Evolutionary conservation across 2,329 filamentous ascomycete genomes (phyloP), one percentile per base, ranked within the genome.

Genomic region (Fusarium sacchari): DNA sequence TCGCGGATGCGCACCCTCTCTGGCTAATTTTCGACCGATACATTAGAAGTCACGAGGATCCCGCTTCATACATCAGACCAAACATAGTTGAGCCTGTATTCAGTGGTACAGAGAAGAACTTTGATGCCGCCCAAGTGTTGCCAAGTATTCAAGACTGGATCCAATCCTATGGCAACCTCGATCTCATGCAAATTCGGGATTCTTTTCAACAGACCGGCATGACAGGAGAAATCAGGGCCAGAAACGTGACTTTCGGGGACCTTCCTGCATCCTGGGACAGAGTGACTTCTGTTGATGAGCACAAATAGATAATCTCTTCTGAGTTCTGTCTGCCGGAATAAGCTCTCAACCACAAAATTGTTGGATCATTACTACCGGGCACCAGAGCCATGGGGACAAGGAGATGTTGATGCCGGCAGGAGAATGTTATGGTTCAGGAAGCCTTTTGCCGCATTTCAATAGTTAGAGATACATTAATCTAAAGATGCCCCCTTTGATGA

Each of bases 51-150:
- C n/a, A 5, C 3, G 39, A 15, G 39, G 40, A n/a, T n/a, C n/a
- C n/a, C n/a, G n/a, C n/a, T n/a, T n/a, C n/a, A n/a, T n/a, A 43
- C n/a, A 5, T 7, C n/a, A 12, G 17, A 24, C 40, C 40, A 43
- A 1, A 24, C 1, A 7, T 2, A 17, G 15, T 12, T 3, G 1
- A 6, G 40, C 40, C 17, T 43, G 6, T 24, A 5, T 17, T 43
- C n/a, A 43, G 4, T 10, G 15, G n/a, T 14, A 24, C n/a, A 43
- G n/a, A 24, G 5, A 24, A 10, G 40, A 43, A 43, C 12, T 43
- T 43, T 43, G 40, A 43, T 24, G 40, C 14, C 17, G 14, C 40
- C n/a, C 40, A 43, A 5, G 40, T 43, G 40, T 17, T 43, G 1
- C 40, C n/a, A 17, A 43, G 40, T 1, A 5, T 43, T 6, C 40